Evolutionary conservation across 306 rosid species (phyloP).

Genomic region (Cicer chorassanicum): DNA sequence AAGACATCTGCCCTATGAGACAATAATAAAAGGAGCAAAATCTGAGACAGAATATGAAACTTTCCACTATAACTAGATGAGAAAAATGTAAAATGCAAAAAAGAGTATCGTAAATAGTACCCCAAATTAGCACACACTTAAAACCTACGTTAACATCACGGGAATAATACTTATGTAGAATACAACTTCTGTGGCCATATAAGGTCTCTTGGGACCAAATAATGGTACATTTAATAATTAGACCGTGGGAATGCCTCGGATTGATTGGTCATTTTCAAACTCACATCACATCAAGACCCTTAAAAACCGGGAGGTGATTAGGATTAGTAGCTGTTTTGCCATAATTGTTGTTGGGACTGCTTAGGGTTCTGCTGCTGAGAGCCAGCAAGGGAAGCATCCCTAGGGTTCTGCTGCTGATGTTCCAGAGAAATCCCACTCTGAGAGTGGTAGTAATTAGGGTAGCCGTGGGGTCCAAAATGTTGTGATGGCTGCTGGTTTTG

Average conservation of each 20-base stretch:
- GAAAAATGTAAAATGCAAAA: slow-evolving; percentile 8
- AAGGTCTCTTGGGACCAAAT: slow-evolving; percentile 77
- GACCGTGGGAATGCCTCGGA: slow-evolving; percentile 55
- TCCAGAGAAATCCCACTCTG: slow-evolving; percentile 84
- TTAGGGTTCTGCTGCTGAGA: slow-evolving; percentile 83
- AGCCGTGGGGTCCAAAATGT: slow-evolving; percentile 71
- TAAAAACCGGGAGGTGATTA: slow-evolving; percentile 62
- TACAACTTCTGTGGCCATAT: slow-evolving; percentile 80
- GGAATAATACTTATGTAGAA: slow-evolving; percentile 64
- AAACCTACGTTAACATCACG: slow-evolving; percentile 73
- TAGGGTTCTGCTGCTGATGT: slow-evolving; percentile 81
- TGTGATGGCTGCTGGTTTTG: slow-evolving; percentile 95
- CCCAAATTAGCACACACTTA: slow-evolving; percentile 88
- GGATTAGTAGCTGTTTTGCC: slow-evolving; percentile 98
- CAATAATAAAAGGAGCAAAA: background rate
- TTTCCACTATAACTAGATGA: slow-evolving; percentile 48
- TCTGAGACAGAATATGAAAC: slow-evolving; percentile 18
- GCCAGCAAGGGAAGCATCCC: slow-evolving; percentile 77
- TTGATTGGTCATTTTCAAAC: slow-evolving; percentile 74
- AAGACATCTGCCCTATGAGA: too few species aligned
- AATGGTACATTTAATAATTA: slow-evolving; percentile 63
- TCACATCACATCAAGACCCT: slow-evolving; percentile 62
- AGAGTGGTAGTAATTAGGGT: slow-evolving; percentile 84
- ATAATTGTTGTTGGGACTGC: slow-evolving; percentile 94
- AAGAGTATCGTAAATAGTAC: slow-evolving; percentile 48